Base-by-base conservation (phyloP, 495 filamentous ascomycete species). In the Tuber microsphaerosporum region DNA sequence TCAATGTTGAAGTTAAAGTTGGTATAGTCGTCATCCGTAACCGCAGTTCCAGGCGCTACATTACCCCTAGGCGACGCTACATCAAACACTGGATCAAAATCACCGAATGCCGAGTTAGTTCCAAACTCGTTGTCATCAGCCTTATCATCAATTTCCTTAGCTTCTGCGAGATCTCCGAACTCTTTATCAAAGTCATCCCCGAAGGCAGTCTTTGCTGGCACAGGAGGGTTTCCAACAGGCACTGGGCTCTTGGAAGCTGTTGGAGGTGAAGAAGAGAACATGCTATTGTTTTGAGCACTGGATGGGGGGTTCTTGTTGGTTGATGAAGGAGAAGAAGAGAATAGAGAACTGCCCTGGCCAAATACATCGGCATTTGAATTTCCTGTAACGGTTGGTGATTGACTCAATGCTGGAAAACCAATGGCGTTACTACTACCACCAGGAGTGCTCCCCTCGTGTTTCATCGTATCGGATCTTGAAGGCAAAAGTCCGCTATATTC, bases 111-210 rank as follows among this genome's bases (percentile, higher is more conserved):
- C 10, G 87, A 88, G 69, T 88, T 85, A 81, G 85, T 88, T 74
- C 87, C 91, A 85, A 96, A 97, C 75, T 95, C 93, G 76, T 93
- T 91, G 77, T 92, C 90, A n/a, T 85, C 85, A 22, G 80, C 84
- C 56, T 89, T 87, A 9, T 92, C 92, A n/a, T 93, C 93, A 17
- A 89, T 92, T 82, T 98, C 95, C 77, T 94, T 94, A 31, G 92
- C 92, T 77, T 97, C 93, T 74, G 91, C 89, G 19, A 98, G 88
- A 74, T 92, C 94, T 75, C 90, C 93, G 81, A 99, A 99, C 51
- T 78, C 76, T n/a, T 93, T 91, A 70, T 97, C 96, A 79, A 97
- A 94, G 73, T 94, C 92, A 76, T 91, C 89, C 20, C 61, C 61
- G 37, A 81, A 51, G 39, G 68, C 79, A 65, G 84, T 82, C 75